phyloP scores from a whole-genome alignment of 805 yeast species.

The Sugiyamaella smithiae region DNA sequence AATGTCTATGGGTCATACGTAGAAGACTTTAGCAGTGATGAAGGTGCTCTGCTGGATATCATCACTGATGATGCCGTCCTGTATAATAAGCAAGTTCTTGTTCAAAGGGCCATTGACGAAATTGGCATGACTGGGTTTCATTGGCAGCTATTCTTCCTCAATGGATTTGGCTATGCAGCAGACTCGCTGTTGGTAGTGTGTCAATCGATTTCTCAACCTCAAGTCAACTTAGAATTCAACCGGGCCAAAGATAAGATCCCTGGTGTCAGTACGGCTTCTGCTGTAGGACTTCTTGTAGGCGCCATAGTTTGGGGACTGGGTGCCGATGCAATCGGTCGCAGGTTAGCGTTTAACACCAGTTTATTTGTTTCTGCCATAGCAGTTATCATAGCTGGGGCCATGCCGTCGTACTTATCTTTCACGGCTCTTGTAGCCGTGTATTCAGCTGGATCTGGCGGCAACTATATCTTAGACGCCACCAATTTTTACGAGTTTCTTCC shows the following conservation, averaged over 20 bases:
- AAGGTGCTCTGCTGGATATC: constrained; percentile 9
- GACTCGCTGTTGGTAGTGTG: constrained; percentile 52
- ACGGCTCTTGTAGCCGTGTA: constrained; percentile 45
- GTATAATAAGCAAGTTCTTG: constrained; percentile 28
- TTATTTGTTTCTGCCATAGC: constrained; percentile 47
- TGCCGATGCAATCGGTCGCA: constrained; percentile 54
- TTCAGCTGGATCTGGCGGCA: constrained; percentile 49
- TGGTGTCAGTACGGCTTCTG: constrained; percentile 45
- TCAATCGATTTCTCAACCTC: constrained; percentile 46
- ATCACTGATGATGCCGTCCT: constrained; percentile 14
- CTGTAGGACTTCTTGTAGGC: constrained; percentile 53
- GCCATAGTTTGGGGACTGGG: constrained; percentile 54
- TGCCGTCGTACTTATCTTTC: constrained; percentile 47
- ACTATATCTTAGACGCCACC: constrained; percentile 52
- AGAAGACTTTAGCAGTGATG: neutral
- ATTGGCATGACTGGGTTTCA: constrained; percentile 60
- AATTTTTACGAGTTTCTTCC: constrained; percentile 55
- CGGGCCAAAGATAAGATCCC: constrained; percentile 38
- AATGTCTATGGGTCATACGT: no score
- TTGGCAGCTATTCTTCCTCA: constrained; percentile 45
- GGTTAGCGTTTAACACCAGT: constrained; percentile 49
- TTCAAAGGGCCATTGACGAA: constrained; percentile 56
- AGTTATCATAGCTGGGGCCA: constrained; percentile 54
- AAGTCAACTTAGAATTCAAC: constrained; percentile 48
- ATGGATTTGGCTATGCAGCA: constrained; percentile 56